These are phyloP conservation scores for Trichoderma sp. DNA, from an alignment of 2,329 filamentous ascomycete genomes.

Conservation along the genomic window DNA sequence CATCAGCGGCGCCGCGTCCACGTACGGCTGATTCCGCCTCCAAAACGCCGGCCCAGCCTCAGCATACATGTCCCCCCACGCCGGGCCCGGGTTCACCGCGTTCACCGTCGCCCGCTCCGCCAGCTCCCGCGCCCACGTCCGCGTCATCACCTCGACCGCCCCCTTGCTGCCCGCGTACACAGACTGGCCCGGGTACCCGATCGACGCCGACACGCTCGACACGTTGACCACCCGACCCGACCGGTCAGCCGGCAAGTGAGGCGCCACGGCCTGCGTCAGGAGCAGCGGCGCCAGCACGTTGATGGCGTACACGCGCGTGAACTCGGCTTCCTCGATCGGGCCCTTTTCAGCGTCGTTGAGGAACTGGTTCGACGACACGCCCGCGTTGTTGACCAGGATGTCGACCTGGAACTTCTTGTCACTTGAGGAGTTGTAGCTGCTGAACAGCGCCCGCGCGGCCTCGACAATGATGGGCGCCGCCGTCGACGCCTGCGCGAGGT, in stretches of 20 bases:
- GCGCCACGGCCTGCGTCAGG: slow-evolving; percentile 71
- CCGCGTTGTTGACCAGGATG: slow-evolving; percentile 87
- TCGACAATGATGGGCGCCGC: slow-evolving; percentile 38
- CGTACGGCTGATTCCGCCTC: slow-evolving; percentile 45
- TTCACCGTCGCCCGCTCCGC: slow-evolving; percentile 58
- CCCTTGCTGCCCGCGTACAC: slow-evolving; percentile 63
- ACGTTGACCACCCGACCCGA: slow-evolving; percentile 60
- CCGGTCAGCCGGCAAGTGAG: slow-evolving; percentile 71
- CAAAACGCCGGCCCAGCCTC: slow-evolving; percentile 41
- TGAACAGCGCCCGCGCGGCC: slow-evolving; percentile 37
- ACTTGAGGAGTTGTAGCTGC: slow-evolving; percentile 29
- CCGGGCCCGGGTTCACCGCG: slow-evolving; percentile 60
- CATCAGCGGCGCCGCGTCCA: slow-evolving; percentile 42
- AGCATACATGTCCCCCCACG: slow-evolving; percentile 57
- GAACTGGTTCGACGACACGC: slow-evolving; percentile 65
- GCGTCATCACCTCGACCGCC: slow-evolving; percentile 61
- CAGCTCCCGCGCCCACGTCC: slow-evolving; percentile 61
- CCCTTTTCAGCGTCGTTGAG: slow-evolving; percentile 57
- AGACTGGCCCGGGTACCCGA: slow-evolving; percentile 57
- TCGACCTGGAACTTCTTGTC: slow-evolving; percentile 57
- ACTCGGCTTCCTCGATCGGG: slow-evolving; percentile 63
- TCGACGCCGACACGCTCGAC: slow-evolving; percentile 56
- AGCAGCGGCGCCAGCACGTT: slow-evolving; percentile 83
- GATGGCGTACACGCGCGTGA: slow-evolving; percentile 71
- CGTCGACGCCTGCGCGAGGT: slow-evolving; percentile 36